phyloP scores from a whole-genome alignment of 75 land plant species.

The Cryptomeria japonica region DNA sequence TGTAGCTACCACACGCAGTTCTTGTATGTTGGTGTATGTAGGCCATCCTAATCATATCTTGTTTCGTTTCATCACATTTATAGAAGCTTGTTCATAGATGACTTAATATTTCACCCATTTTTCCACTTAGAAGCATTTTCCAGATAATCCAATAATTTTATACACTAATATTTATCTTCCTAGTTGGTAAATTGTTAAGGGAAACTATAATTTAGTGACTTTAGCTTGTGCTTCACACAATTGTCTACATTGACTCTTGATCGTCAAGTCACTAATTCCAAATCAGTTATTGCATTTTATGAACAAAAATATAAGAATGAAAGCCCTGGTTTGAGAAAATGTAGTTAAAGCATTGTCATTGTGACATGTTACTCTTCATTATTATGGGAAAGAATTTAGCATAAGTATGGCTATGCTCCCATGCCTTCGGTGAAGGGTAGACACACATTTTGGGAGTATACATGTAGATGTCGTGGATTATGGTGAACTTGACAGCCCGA shows the following conservation, averaged over 20 bases:
- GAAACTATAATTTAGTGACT: background rate
- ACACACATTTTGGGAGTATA: too few relatives aligned
- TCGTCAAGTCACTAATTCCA: background rate
- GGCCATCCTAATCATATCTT: background rate
- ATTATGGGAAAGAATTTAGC: too few relatives aligned
- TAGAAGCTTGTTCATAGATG: background rate
- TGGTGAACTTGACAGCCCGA: too few relatives aligned
- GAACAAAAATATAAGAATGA: background rate
- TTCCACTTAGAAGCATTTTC: background rate
- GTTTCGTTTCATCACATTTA: background rate
- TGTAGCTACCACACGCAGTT: too few relatives aligned
- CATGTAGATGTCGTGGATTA: too few relatives aligned
- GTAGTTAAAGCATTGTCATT: background rate
- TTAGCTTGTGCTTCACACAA: background rate
- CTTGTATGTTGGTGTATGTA: background rate
- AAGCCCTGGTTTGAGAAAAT: background rate
- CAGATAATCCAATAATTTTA: background rate
- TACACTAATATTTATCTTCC: background rate
- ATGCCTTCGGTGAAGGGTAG: too few relatives aligned
- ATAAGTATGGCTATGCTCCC: too few relatives aligned
- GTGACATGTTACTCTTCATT: background rate
- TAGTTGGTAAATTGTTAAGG: background rate
- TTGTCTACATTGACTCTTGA: background rate
- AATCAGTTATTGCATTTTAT: background rate
- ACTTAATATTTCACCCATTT: background rate